Evolutionary conservation across 2,329 filamentous ascomycete genomes (phyloP).

Genomic region (Reticulascus tulasneorum): DNA sequence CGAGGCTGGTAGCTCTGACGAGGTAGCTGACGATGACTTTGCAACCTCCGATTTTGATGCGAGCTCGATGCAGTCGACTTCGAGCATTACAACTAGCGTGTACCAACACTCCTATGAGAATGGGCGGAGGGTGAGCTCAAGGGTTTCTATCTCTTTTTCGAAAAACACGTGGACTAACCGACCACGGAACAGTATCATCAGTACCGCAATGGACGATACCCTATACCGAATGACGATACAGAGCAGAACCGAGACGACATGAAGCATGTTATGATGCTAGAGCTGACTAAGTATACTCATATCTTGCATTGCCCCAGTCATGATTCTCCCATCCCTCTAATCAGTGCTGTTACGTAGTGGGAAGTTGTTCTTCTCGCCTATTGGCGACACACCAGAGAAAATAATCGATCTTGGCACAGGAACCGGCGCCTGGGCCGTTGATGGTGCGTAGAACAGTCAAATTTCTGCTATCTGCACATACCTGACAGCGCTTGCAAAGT

Average conservation of each 20-base stretch:
- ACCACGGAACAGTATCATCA: constrained; percentile 36
- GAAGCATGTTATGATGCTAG: constrained; percentile 40
- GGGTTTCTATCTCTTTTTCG: too few relatives aligned
- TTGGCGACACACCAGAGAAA: constrained; percentile 34
- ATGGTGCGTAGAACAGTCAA: constrained; percentile 27
- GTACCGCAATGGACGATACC: constrained; percentile 39
- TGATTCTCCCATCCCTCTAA: background rate
- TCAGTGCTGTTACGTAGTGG: constrained; percentile 22
- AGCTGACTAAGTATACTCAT: constrained; percentile 30
- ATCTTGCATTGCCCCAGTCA: background rate
- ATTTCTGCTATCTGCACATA: background rate
- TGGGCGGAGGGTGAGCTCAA: too few relatives aligned
- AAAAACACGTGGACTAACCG: too few relatives aligned
- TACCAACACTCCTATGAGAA: constrained; percentile 37
- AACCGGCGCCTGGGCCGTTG: constrained; percentile 51
- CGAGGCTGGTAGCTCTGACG: background rate
- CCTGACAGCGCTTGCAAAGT: constrained; percentile 31
- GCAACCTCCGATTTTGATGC: constrained; percentile 15
- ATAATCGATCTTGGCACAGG: constrained; percentile 48
- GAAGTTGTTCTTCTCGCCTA: constrained; percentile 34
- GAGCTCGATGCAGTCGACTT: constrained; percentile 25
- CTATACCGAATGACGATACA: constrained; percentile 40
- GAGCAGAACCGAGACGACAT: constrained; percentile 44
- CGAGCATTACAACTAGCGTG: constrained; percentile 28
- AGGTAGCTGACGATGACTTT: constrained; percentile 7